Conservation (phyloP, 176 grass and related monocot species). For the Canna indica region DNA sequence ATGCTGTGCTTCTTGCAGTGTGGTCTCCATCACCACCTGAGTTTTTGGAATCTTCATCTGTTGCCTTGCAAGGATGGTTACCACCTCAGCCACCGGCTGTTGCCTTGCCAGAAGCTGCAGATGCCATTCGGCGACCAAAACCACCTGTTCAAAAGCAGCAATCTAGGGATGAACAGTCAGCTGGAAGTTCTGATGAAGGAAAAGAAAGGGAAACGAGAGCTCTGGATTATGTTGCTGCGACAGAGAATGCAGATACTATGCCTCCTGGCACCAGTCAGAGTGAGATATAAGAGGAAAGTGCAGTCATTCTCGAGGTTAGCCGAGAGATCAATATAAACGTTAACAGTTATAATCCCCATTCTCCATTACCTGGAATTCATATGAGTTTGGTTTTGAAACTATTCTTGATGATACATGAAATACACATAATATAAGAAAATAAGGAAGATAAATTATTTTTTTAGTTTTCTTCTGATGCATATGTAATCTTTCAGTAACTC, state of each 20-base stretch:
- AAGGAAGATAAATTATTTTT: background rate
- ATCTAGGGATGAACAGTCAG: constrained; percentile 8
- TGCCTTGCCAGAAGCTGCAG: constrained; percentile 47
- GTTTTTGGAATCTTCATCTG: constrained; percentile 26
- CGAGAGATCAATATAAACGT: background rate
- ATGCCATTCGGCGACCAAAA: constrained; percentile 59
- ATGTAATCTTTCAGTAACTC: background rate
- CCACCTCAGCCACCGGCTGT: constrained; percentile 48
- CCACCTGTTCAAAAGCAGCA: constrained; percentile 25
- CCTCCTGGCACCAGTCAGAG: background rate
- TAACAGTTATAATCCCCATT: background rate
- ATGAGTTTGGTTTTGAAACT: background rate
- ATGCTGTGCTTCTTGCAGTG: constrained; percentile 32
- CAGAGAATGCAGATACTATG: constrained; percentile 9
- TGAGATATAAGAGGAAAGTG: background rate
- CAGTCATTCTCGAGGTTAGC: background rate
- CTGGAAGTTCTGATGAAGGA: constrained; percentile 15
- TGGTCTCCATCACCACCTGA: constrained; percentile 36
- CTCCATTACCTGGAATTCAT: background rate
- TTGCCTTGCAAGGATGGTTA: constrained; percentile 44
- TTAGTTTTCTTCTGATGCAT: background rate
- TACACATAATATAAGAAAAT: background rate
- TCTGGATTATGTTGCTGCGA: constrained; percentile 17
- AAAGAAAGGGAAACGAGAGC: constrained; percentile 1
- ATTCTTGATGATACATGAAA: background rate